phyloP scores from a whole-genome alignment of 1,139 yeast genomes.

The Sugiyamaella neomexicana region DNA sequence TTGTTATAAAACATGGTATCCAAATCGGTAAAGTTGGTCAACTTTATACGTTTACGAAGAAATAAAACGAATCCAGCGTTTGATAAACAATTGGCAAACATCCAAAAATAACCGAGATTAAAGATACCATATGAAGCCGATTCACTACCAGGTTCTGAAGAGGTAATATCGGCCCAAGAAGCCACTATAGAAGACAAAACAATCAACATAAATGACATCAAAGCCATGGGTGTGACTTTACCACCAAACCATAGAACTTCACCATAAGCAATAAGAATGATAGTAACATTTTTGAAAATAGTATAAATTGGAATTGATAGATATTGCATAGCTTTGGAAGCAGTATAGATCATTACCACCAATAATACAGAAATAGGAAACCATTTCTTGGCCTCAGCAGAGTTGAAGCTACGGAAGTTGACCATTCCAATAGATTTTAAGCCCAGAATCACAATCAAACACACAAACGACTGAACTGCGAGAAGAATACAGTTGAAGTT shows the following conservation, averaged over 20 bases:
- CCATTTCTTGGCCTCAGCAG: conserved; percentile 87
- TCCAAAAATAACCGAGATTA: conserved; percentile 88
- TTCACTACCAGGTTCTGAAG: conserved; percentile 33
- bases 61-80: conserved; percentile 90
- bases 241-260: conserved; percentile 98
- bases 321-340: conserved; percentile 90
- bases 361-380: conserved; percentile 87
- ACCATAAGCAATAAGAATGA: conserved; percentile 95
- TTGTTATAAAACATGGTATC: conserved; percentile 99
- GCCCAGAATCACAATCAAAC: conserved; percentile 68
- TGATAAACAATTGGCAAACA: conserved; percentile 89
- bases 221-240: conserved; percentile 82
- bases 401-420: conserved; percentile 81
- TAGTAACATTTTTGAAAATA: conserved; percentile 95
- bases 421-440: conserved; percentile 75
- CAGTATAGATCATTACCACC: conserved; percentile 93
- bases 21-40: conserved; percentile 94
- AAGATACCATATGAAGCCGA: conserved; percentile 44
- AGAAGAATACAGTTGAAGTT: conserved; percentile 89
- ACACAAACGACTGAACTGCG: conserved; percentile 56
- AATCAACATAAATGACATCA: conserved; percentile 85
- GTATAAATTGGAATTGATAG: conserved; percentile 95
- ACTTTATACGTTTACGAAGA: conserved; percentile 97
- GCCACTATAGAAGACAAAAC: conserved; percentile 92
- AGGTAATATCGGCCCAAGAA: conserved; percentile 77